Evolutionary conservation across 768 basidiomycete species (phyloP), one percentile per base, ranked within the genome.

Genomic region (Hypholoma sublateritium): DNA sequence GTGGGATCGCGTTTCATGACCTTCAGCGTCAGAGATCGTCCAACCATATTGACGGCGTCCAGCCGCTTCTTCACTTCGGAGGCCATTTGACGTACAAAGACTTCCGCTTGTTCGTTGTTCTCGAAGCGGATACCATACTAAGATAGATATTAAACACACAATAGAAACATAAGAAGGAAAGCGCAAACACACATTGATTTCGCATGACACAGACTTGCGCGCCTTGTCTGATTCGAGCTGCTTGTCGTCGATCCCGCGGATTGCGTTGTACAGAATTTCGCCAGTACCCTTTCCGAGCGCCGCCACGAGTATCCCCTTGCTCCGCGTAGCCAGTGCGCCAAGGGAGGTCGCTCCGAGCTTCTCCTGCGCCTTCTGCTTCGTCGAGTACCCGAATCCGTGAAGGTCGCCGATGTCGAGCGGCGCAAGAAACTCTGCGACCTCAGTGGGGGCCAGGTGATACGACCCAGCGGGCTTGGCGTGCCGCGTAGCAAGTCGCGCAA

Each of bases 51-150:
- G 42, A 89, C 77, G 17, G 78, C 81, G 42, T 89, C 78, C 65
- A 98, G 73, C 5, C 94, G 78, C 53, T 78, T 81, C 19, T 87
- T 74, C 2, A 96, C 89, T 69, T 95, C 93, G 28, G 75, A 79
- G 0, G 88, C 87, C 75, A 99, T 83, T 58, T 88, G 85, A 47
- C 75, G 77, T 6, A 97, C 73, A 64, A 96, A 97, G 2, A 74
- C 71, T 67, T 93, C 87, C 5, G 91, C 93, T 67, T 97, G 88
- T 36, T 86, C 86, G 55, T 86, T 79, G 55, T 85, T 85, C 64
- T 89, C 84, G 69, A 98, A 98, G 3, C 97, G 87, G 54, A 99
- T 97, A 0, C 94, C 97, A 69, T 98, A 99, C 95, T 97, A 54
- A 14, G 2, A 36, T 5, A 14, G 2, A 36, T 5, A 41, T 9